Conservation (phyloP, 164 flowering plant species). For the Vitis rupestris region DNA sequence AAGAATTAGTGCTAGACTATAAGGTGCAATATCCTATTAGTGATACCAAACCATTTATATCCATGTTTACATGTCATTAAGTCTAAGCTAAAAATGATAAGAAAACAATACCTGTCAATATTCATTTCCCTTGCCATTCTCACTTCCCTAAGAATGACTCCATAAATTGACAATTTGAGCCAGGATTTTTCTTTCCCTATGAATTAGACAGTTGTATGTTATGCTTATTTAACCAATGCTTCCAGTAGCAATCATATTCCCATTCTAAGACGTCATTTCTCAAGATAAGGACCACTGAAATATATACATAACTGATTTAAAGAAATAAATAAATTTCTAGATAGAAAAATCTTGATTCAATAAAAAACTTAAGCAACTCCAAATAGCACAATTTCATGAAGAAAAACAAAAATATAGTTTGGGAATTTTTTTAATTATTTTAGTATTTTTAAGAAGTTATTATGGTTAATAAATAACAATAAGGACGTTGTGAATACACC, state of each 20-base stretch:
- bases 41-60: no score
- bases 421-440: neutral
- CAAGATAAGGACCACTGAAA: no score
- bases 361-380: neutral
- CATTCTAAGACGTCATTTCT: no score
- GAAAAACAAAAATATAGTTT: neutral
- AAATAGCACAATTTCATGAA: neutral
- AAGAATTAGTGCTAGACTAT: no score
- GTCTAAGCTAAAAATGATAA: neutral
- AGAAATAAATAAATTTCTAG: no score
- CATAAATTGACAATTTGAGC: conserved; percentile 66
- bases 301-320: no score
- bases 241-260: no score
- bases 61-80: no score
- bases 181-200: conserved; percentile 98
- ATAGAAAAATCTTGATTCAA: neutral
- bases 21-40: no score
- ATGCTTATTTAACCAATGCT: neutral
- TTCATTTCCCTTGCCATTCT: conserved; percentile 79
- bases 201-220: neutral
- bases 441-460: neutral
- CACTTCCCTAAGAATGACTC: conserved; percentile 65
- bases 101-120: conserved; percentile 60
- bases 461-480: neutral
- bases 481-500: neutral